These are phyloP conservation scores for Fusarium sp. DNA, from an alignment of 2,329 filamentous ascomycete genomes.

Conservation along the genomic window DNA sequence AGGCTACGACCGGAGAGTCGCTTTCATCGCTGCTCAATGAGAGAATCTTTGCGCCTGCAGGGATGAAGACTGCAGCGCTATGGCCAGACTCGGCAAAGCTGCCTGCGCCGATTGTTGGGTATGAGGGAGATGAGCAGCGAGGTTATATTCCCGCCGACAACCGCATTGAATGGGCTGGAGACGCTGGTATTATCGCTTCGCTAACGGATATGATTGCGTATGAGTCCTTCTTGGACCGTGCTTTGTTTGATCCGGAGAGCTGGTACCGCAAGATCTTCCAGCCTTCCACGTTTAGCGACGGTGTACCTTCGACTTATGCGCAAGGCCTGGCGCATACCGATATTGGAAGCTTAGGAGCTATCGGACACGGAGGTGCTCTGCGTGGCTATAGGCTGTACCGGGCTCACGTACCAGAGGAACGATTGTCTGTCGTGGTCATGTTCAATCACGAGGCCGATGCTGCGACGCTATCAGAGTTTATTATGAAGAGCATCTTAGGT, in stretches of 20 bases:
- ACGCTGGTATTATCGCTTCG: conserved; percentile 32
- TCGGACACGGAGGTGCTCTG: conserved; percentile 27
- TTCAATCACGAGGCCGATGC: conserved; percentile 33
- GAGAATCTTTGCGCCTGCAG: conserved; percentile 27
- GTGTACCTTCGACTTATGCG: conserved; percentile 19
- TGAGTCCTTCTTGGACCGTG: conserved; percentile 23
- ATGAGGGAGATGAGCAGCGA: conserved; percentile 24
- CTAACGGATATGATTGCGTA: conserved; percentile 29
- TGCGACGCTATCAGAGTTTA: conserved; percentile 7
- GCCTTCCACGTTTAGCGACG: conserved; percentile 22
- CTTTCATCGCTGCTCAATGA: conserved; percentile 17
- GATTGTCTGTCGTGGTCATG: conserved; percentile 29
- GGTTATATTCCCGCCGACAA: conserved; percentile 28
- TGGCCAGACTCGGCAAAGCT: conserved; percentile 25
- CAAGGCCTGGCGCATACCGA: conserved; percentile 20
- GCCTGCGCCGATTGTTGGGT: conserved; percentile 22
- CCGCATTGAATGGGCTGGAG: conserved; percentile 28
- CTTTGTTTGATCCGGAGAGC: conserved; percentile 17
- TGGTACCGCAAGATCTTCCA: conserved; percentile 26
- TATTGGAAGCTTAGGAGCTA: conserved; percentile 8
- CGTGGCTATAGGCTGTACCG: conserved; percentile 30
- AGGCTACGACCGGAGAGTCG: conserved; percentile 16
- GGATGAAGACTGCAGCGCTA: conserved; percentile 26
- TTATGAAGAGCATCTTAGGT: conserved; percentile 11
- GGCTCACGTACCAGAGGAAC: conserved; percentile 24